Percentiles rank a stretch among this genome's conserved stretches.
phyloP scores from a whole-genome alignment of 2,329 filamentous ascomycete genomes.

The Alternaria gansuensis region DNA sequence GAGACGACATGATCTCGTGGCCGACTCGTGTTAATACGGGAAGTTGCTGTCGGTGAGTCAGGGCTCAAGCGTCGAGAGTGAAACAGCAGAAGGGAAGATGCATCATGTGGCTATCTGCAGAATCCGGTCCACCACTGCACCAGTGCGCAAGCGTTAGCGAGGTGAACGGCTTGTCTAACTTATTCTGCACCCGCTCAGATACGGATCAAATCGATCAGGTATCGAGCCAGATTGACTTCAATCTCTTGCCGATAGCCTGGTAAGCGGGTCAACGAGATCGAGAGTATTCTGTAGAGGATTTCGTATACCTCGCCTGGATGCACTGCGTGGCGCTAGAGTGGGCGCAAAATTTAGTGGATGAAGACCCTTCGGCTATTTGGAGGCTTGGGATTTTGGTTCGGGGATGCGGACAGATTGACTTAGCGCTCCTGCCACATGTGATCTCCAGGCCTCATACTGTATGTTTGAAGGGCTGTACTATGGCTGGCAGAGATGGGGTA shows the following conservation, averaged over 20 bases:
- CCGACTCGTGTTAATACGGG: background rate
- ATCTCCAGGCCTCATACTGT: background rate
- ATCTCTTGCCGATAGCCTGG: constrained; percentile 13
- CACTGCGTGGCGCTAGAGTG: background rate
- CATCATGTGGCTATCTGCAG: constrained; percentile 9
- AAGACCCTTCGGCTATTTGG: background rate
- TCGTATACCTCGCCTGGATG: background rate
- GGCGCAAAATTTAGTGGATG: background rate
- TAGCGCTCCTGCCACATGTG: background rate
- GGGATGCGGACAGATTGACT: background rate
- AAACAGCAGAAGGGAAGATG: constrained; percentile 1
- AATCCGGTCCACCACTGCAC: background rate
- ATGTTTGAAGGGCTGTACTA: background rate
- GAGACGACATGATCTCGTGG: background rate
- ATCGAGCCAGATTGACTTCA: constrained; percentile 10
- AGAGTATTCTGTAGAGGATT: background rate
- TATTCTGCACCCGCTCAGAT: background rate
- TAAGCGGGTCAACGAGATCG: constrained; percentile 9
- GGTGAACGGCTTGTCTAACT: background rate
- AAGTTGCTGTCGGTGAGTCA: background rate
- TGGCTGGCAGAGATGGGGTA: background rate
- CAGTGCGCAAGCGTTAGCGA: background rate
- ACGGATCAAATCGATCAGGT: background rate
- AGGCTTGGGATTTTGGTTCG: background rate
- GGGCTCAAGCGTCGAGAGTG: background rate